Base-by-base conservation (phyloP, 1,284 basidiomycete genomes). In the Trametes hirsuta region DNA sequence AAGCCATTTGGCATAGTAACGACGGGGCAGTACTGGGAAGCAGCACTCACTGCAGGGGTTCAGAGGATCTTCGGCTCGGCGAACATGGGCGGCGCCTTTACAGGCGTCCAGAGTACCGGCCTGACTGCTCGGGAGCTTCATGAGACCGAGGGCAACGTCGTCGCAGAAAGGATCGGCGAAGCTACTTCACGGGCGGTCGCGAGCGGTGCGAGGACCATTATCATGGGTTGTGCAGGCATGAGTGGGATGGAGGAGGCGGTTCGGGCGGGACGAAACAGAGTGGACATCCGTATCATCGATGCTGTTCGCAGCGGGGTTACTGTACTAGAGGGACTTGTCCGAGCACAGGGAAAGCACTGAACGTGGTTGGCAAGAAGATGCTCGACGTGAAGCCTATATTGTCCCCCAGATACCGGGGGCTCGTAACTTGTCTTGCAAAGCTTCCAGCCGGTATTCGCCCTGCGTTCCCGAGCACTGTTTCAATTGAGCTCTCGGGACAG, bases 201-300 rank as follows among this genome's bases (percentile, higher is more conserved):
- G 18, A 58, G 63, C 39, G 64, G 67, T 4, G 64, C 65, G 42
- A 49, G 62, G 51, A 72, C 76, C 45, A 76, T 75, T 9, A 76
- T 84, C 47, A 72, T 83, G 49, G 80, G 82, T 0, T 82, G 81
- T 58, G 81, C 81, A 24, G 81, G 78, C 3, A 82, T 83, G 80
- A 76, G 75, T 0, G 81, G 80, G 6, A 75, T 82, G 72, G 76
- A 78, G 47, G 65, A 68, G 24, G 75, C 75, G 2, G 73, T 82
- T 1, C 69, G 75, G 46, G 71, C 73, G 50, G 71, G 63, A 42
- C 52, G 66, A 18, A 52, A 56, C 12, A 70, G 69, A 4, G 63
- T 69, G 15, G 66, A 70, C 2, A 71, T 82, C 14, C 66, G 64
- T 25, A 76, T 83, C 21, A 66, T 83, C 4, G 80, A 82, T 68